Evolutionary conservation across 164 flowering plant species (phyloP), one percentile per base, ranked within the genome.

Genomic region (Nymphaea colorata): DNA sequence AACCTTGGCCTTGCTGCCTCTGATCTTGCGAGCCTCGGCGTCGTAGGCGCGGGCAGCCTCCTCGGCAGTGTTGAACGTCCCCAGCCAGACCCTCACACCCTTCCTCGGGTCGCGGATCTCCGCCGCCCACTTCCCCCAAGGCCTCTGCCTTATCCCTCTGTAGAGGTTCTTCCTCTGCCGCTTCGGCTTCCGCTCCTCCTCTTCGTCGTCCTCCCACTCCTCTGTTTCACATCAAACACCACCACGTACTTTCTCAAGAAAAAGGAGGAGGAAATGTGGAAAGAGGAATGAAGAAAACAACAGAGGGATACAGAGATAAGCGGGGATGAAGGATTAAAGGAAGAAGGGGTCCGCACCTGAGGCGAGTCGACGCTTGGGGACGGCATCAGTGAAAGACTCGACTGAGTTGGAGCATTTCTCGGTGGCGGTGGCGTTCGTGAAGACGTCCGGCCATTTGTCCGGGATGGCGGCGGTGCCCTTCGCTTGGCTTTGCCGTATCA

Each of bases 111-210:
- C 94, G 4, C 94, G 82, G 36, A 88, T 88, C 75, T 88, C 94
- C 2, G 91, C 89, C 14, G 89, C 91, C 91, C 91, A 85, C 70
- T 85, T 85, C 5, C 88, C 88, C 88, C 88, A 85, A 42, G 88
- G 88, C 76, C 91, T 73, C 71, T 80, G 84, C 75, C 94, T 67
- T 45, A 88, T 86, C 3, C 94, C 94, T 73, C 91, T 80, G 80
- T 83, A 88, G 12, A 74, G 65, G 72, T 78, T 86, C 82, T 86
- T 88, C 61, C 87, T 73, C 43, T 51, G 8, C 14, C 57, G 57
- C 57, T 51, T 51, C 15, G 57, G 57, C 57, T 51, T 51, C 57
- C 17, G 62, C 57, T 43, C 74, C 67, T 73, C 41, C 64, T 41
- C 47, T 43, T 65, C 63, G 64, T 62, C 42, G 55, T 18, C 66